Evolutionary conservation across 2,329 filamentous ascomycete species (phyloP).

Genomic region (Pseudocercospora fuligena): DNA sequence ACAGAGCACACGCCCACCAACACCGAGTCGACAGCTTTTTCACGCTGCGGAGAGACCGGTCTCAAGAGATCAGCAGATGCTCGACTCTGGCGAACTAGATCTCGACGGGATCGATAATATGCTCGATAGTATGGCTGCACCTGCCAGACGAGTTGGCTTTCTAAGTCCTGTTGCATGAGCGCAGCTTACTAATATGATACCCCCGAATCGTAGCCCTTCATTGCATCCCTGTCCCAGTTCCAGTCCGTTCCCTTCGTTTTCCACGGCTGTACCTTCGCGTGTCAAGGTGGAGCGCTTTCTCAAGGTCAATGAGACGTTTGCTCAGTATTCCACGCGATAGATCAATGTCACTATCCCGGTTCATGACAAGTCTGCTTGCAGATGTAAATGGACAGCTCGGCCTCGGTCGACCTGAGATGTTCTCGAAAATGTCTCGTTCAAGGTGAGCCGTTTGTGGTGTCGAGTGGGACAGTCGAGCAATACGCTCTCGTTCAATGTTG

Average conservation of each 20-base stretch:
- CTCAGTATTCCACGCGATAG: conserved; percentile 60
- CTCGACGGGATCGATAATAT: conserved; percentile 54
- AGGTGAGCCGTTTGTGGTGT: conserved; percentile 16
- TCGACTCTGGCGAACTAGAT: conserved; percentile 52
- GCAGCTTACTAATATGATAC: conserved; percentile 16
- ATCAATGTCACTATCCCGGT: conserved; percentile 40
- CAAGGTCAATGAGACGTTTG: conserved; percentile 56
- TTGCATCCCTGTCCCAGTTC: conserved; percentile 6
- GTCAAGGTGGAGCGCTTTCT: conserved; percentile 58
- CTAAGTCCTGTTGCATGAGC: conserved; percentile 31
- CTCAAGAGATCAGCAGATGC: conserved; percentile 48
- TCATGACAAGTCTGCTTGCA: conserved; percentile 19
- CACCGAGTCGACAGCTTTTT: conserved; percentile 40
- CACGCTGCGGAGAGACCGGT: conserved; percentile 32
- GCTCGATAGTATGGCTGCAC: conserved; percentile 44
- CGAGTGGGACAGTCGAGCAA: conserved; percentile 16
- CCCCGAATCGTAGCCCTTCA: conserved; percentile 11
- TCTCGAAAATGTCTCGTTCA: not conserved
- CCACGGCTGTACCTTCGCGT: conserved; percentile 43
- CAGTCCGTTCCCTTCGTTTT: conserved; percentile 3
- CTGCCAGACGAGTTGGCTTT: conserved; percentile 44
- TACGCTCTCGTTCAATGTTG: not conserved
- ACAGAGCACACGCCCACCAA: conserved; percentile 40
- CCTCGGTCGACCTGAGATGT: conserved; percentile 15
- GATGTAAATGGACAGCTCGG: conserved; percentile 19